These are phyloP conservation scores for Clonostachys chloroleuca DNA, from an alignment of 2,329 filamentous ascomycete genomes.

Conservation along the genomic window DNA sequence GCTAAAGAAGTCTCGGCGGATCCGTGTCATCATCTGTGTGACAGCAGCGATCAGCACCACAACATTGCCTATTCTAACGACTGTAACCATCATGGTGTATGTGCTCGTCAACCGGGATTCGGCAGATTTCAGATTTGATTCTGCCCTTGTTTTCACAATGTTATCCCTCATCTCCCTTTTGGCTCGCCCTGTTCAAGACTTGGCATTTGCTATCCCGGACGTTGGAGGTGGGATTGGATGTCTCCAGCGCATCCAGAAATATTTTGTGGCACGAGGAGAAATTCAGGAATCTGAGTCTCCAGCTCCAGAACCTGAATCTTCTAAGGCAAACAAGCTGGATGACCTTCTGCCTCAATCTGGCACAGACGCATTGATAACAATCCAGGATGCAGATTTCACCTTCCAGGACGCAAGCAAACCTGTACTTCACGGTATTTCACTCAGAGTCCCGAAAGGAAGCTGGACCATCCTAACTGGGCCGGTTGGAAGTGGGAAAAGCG, in stretches of 20 bases:
- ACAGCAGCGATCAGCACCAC: constrained; percentile 7
- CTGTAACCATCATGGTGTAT: not conserved
- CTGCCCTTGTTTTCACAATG: not conserved
- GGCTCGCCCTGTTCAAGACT: not conserved
- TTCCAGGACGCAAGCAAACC: not conserved
- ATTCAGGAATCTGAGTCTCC: too few species aligned
- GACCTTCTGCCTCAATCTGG: too few species aligned
- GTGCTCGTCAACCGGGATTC: not conserved
- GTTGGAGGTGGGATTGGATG: not conserved
- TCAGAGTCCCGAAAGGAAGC: too few species aligned
- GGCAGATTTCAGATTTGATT: not conserved
- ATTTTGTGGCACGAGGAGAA: not conserved
- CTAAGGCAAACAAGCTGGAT: too few species aligned
- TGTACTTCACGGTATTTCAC: not conserved
- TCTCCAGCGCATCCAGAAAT: not conserved
- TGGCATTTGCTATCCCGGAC: not conserved
- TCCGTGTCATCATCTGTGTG: constrained; percentile 5
- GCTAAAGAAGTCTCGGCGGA: constrained; percentile 7
- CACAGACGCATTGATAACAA: too few species aligned
- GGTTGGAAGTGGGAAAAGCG: constrained; percentile 34
- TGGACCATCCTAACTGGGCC: constrained; percentile 6
- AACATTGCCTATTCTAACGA: constrained; percentile 5
- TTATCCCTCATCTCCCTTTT: not conserved
- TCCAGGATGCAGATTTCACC: not conserved
- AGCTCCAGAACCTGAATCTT: too few species aligned